Base-by-base conservation (phyloP, 116 monocot species). In the Trichopus zeylanicus region DNA sequence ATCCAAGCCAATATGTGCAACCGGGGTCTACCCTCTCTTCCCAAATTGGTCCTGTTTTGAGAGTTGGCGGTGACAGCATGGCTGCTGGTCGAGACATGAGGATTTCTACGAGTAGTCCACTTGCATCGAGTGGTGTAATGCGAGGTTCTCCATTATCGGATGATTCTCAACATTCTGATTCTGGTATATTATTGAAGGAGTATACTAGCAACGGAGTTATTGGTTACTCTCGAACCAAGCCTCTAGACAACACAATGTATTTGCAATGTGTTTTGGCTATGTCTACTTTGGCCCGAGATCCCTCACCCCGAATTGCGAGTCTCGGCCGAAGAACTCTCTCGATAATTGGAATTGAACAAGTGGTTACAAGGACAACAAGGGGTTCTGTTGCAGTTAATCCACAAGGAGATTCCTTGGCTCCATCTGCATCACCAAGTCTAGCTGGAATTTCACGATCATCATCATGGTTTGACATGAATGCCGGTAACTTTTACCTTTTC, bases 401-500 rank as follows among this genome's bases (percentile, higher is more conserved):
- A 7, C 87, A 68, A 55, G 88, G 74, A 56, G 85, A 93, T 51
- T 51, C 71, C 5, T 68, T 69, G 38, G 68, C 60, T 62, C 65
- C 72, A 56, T 68, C 72, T 31, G 59, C 67, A 15, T 64, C 75
- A 30, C 46, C 87, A 33, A 76, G 65, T 21, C 66, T 81, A 73
- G 55, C 80, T 56, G 92, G 92, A 31, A 55, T 92, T 25, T 76
- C 78, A 31, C 78, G 88, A 15, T 93, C 93, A 30, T 85, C 88
- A 38, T 93, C 93, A 1, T 93, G 93, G 93, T 82, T 88, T 79
- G 93, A 93, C 49, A 88, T 93, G 88, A 84, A 79, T 77, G 73
- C 81, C 47, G 88, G 92, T 88, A 92, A 60, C n/a, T n/a, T 59
- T 53, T 26, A 12, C 21, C 1, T 61, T 58, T 27, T 11, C 11